phyloP scores from a whole-genome alignment of 2,329 filamentous ascomycete species.

The Colletotrichum graminicola region DNA sequence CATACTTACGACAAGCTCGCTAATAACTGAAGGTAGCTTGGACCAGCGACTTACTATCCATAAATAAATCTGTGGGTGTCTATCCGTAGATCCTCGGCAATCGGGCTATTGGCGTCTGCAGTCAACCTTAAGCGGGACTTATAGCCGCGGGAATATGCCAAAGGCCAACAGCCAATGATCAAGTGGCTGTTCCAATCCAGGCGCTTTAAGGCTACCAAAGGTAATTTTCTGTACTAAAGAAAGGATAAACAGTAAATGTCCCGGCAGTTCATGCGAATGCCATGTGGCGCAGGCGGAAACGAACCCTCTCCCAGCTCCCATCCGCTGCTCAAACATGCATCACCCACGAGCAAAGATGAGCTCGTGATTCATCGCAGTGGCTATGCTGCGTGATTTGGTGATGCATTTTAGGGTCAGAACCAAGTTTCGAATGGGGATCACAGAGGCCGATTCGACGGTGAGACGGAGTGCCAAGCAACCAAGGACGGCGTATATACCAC shows the following conservation, averaged over 20 bases:
- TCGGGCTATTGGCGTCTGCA: not conserved
- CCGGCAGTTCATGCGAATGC: not conserved
- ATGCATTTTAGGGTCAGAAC: too few species aligned
- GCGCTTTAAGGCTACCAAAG: not conserved
- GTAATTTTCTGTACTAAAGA: not conserved
- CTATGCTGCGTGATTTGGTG: too few species aligned
- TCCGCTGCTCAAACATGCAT: not conserved
- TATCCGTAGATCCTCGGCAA: not conserved
- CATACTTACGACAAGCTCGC: not conserved
- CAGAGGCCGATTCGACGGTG: not conserved
- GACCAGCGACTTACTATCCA: not conserved
- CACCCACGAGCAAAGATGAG: too few species aligned
- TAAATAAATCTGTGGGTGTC: not conserved
- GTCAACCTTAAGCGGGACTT: not conserved
- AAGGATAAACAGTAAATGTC: too few species aligned
- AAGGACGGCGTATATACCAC: not conserved
- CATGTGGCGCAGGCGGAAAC: not conserved
- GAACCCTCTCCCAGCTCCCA: not conserved
- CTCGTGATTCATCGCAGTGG: not conserved
- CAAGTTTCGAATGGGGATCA: not conserved
- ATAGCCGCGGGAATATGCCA: not conserved
- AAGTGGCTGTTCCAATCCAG: not conserved
- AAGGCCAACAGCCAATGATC: not conserved
- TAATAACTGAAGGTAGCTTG: too few species aligned
- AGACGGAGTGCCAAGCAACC: not conserved